Evolutionary conservation across 352 stramenopile species (phyloP).

Genomic region (Phytophthora lateralis): DNA sequence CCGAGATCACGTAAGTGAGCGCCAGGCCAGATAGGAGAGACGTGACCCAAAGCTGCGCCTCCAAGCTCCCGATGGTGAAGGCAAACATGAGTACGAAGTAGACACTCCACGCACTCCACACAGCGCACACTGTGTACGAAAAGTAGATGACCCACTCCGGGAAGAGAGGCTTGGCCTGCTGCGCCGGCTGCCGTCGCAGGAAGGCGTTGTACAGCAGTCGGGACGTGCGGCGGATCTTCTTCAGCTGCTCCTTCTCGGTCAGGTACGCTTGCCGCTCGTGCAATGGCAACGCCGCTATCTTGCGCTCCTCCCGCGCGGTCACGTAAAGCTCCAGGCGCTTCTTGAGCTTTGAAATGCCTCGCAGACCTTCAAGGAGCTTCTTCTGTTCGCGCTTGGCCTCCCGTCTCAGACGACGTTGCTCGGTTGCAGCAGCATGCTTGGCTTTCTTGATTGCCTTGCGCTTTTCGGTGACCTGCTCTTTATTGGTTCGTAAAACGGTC

Average conservation of each 20-base stretch:
- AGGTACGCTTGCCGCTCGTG: conserved; percentile 67
- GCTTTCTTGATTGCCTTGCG: conserved; percentile 49
- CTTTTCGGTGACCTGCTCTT: conserved; percentile 47
- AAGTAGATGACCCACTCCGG: conserved; percentile 78
- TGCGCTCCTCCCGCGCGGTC: conserved; percentile 41
- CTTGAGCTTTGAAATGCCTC: conserved; percentile 59
- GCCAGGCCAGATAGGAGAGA: conserved; percentile 59
- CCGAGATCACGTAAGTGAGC: conserved; percentile 65
- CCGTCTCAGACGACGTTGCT: conserved; percentile 43
- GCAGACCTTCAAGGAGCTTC: conserved; percentile 48
- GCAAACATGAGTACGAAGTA: conserved; percentile 81
- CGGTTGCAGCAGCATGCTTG: conserved; percentile 29
- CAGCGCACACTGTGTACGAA: conserved; percentile 62
- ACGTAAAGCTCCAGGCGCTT: conserved; percentile 61
- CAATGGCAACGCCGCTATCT: conserved; percentile 49
- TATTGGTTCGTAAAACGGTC: conserved; percentile 50
- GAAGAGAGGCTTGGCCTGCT: conserved; percentile 61
- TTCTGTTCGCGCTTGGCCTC: conserved; percentile 50
- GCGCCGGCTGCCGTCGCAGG: conserved; percentile 55
- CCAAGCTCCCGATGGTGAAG: conserved; percentile 61
- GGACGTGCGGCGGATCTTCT: conserved; percentile 66
- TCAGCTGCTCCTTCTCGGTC: conserved; percentile 63
- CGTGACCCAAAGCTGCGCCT: conserved; percentile 66
- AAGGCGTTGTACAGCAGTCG: conserved; percentile 79
- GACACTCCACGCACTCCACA: conserved; percentile 58